Evolutionary conservation across 108 stramenopile genomes (phyloP), one percentile per base, ranked within the genome.

Genomic region (Schizochytrium sp.): DNA sequence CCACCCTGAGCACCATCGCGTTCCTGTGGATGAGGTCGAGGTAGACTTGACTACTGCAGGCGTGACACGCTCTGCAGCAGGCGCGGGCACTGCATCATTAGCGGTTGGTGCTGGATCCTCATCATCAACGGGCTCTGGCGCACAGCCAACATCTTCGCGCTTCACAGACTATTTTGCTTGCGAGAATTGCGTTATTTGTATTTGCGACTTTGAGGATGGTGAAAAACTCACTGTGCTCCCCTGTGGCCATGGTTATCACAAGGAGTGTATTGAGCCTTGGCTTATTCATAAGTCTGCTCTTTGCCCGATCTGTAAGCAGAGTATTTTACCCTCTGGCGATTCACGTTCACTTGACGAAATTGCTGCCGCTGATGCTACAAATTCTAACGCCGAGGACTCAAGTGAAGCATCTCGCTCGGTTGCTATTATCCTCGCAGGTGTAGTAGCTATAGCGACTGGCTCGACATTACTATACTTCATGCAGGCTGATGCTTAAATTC

Each of bases 261-360:
- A 45, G 19, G 44, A 59, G 15, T 90, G 90, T 88, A 50, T 88
- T 10, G 90, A 88, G 58, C 57, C n/a, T 4, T 90, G 90, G 90
- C 76, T 89, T 3, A n/a, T 72, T 12, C 50, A 61, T 4, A 72
- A 46, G 44, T 87, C 87, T n/a, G 59, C 90, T 17, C 57, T n/a
- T 55, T 90, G 90, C 72, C 90, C 90, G 3, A 56, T 90, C 15
- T 90, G 90, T 49, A 83, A 83, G 53, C 76, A 83, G 47, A 55
- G 50, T 40, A 83, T 83, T 42, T 53, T 83, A 5, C 76, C 76
- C 10, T 83, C 76, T 1, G 76, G 76, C 76, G 76, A 83, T 53
- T 17, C 76, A 53, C 76, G 76, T 17, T 83, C 76, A 53, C 28
- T 83, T n/a, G 53, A 83, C 47, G 76, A 83, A 53, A 83, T 83